Base-by-base conservation (phyloP, 2,329 filamentous ascomycete genomes). In the Fusarium verticillioides region DNA sequence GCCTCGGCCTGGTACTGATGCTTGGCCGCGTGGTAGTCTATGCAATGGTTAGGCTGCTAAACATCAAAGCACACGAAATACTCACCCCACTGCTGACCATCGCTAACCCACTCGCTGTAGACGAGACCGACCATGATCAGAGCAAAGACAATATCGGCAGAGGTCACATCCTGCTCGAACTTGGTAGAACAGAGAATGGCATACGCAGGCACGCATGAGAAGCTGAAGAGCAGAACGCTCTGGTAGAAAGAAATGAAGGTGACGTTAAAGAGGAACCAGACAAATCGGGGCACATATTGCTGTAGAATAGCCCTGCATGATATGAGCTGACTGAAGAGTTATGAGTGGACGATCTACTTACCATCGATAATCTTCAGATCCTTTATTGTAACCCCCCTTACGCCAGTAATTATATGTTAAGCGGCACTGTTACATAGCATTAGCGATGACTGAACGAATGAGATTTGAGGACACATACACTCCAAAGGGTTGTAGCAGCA, bases 371-470 rank as follows among this genome's bases (percentile, higher is more conserved):
- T 99, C 96, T 83, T 99, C 96, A 21, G 93, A 95, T 42, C 96
- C 96, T 72, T 95, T 87, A 21, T 87, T 85, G 81, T 99, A 99
- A 30, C 96, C 96, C 43, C 96, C 96, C 82, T 94, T 97, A 66
- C 96, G 92, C 92, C 93, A 97, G 84, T 98, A 99, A 84, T 99
- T 99, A 86, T 90, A 98, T 6, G 96, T 98, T 82, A 99, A 85
- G 16, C 96, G 93, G 65, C 85, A 81, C 93, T 95, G 67, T 30
- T 60, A 15, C n/a, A n/a, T 12, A 21, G 26, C 46, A 63, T 70
- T 34, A 75, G 64, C 57, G 42, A 46, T 9, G 7, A 13, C 26
- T 32, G 12, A 49, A 43, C 9, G 6, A 34, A 52, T 30, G 9
- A 13, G 21, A 37, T 28, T 9, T n/a, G 34, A 57, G 30, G 18